Evolutionary conservation across 306 rosid species (phyloP), one percentile per base, ranked within the genome.

Genomic region (Ceratonia siliqua): DNA sequence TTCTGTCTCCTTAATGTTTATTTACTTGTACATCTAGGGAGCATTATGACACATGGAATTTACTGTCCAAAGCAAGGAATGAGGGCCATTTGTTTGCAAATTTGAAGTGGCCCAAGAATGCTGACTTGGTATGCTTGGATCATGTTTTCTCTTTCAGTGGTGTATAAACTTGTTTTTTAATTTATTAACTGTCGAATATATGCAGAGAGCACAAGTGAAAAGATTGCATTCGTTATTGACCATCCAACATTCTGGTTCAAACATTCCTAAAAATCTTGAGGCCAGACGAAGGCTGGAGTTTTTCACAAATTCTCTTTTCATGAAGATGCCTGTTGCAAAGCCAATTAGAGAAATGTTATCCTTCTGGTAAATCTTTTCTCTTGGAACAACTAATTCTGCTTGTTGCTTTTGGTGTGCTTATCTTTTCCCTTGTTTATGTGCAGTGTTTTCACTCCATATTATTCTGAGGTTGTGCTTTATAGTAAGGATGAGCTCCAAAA

Each of bases 371-470:
- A 5, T 53, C 36, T 39, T 18, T 78, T 79, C 28, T 76, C 24
- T 52, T 75, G 38, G 24, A 70, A 56, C 24, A 50, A 52, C 46
- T 68, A 27, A 20, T 50, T 54, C 20, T 53, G 14, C 52, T 62
- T 81, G 58, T 55, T 74, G 30, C 43, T 68, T 81, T 42, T 64
- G 25, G 46, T 56, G 45, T 57, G 54, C 83, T 81, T 56, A 86
- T 77, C 27, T 49, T 62, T 56, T 71, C 62, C 24, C 70, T 27
- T 69, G 75, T 62, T 52, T 76, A 68, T 28, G 11, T 94, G 90
- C 89, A 94, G 98, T 83, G 98, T 94, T 56, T 91, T 94, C 74
- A 94, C 98, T 41, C 98, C 98, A 7, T 94, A 94, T 81, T 94
- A 94, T 82, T 90, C 98, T 33, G 98, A 94, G 89, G 59, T 74